These are phyloP conservation scores for Lentinula sp. DNA, from an alignment of 768 basidiomycete genomes.

Conservation along the genomic window DNA sequence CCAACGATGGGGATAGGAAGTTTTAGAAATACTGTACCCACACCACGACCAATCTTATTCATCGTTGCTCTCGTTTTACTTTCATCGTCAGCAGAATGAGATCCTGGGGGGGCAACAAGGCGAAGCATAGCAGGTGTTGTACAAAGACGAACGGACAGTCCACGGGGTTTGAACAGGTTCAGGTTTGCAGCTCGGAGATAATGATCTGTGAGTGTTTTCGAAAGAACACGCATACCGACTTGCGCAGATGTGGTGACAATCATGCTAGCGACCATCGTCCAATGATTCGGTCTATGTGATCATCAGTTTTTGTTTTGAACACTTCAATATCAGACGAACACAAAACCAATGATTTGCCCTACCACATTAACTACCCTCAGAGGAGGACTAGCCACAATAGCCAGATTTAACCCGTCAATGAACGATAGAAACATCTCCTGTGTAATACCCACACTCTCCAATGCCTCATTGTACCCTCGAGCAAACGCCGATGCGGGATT, in stretches of 20 bases:
- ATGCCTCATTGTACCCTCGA: conserved; percentile 12
- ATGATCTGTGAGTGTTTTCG: conserved; percentile 19
- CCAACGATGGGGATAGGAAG: conserved; percentile 10
- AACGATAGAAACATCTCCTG: conserved; percentile 16
- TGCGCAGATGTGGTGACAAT: conserved; percentile 13
- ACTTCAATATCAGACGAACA: conserved; percentile 8
- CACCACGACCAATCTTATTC: conserved; percentile 12
- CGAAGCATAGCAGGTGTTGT: conserved; percentile 18
- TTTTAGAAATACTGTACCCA: conserved; percentile 11
- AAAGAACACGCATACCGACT: conserved; percentile 15
- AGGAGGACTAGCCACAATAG: conserved; percentile 19
- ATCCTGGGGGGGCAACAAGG: conserved; percentile 6
- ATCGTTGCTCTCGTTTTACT: conserved; percentile 7
- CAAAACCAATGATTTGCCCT: conserved; percentile 16
- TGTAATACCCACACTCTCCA: conserved; percentile 12
- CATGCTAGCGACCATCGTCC: conserved; percentile 15
- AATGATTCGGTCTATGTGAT: conserved; percentile 16
- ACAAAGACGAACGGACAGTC: conserved; percentile 18
- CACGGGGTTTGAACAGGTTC: conserved; percentile 17
- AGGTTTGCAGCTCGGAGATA: conserved; percentile 18
- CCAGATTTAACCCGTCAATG: conserved; percentile 18
- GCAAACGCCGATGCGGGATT: conserved; percentile 16
- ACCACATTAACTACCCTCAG: conserved; percentile 16
- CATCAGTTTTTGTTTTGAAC: not conserved
- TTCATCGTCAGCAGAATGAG: not conserved